Base-by-base conservation (phyloP, 2,329 filamentous ascomycete genomes). In the Paecilomyces formosus region DNA sequence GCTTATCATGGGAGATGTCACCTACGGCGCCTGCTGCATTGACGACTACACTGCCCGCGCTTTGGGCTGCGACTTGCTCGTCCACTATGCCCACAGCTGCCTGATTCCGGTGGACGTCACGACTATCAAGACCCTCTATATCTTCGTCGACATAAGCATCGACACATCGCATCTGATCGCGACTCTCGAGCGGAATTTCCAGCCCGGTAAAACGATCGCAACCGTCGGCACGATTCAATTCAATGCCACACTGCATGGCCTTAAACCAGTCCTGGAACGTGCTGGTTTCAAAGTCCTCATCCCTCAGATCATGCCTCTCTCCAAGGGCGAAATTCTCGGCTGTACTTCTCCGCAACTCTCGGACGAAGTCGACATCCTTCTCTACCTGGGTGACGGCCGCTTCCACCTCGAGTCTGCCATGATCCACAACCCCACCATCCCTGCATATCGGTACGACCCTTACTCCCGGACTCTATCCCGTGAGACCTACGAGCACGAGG, bases 391-490 rank as follows among this genome's bases (percentile, higher is more conserved):
- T 53, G 92, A 97, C 70, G 92, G 92, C 12, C 85, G 92, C 60
- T 97, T 97, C 79, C 94, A 99, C 72, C 88, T 99, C 51, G 94
- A 99, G 76, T 95, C 90, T 68, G 93, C 95, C 69, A 99, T 99
- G 93, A 99, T 99, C 64, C 94, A 97, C 71, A 99, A 99, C 75
- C 94, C 95, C 0, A 77, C 80, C 4, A 85, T 97, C 35, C 90
- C 93, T 0, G 93, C 95, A 1, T 99, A 97, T 76, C 85, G 94
- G 63, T 99, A 99, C 74, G 94, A 99, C 70, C 94, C 95, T 0
- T 99, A 99, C 77, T 94, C 92, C 11, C 85, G 93, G 55, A 91
- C 90, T 59, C 83, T 99, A 28, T 97, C 93, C 1, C 87, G 90
- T 63, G 95, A 99, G 76, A 88, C 84, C 24, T 99, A 99, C 74